Percentiles rank a stretch among this genome's conserved stretches.
Evolutionary conservation across 768 basidiomycete genomes (phyloP).

Genomic region (Boletus reticulatus): DNA sequence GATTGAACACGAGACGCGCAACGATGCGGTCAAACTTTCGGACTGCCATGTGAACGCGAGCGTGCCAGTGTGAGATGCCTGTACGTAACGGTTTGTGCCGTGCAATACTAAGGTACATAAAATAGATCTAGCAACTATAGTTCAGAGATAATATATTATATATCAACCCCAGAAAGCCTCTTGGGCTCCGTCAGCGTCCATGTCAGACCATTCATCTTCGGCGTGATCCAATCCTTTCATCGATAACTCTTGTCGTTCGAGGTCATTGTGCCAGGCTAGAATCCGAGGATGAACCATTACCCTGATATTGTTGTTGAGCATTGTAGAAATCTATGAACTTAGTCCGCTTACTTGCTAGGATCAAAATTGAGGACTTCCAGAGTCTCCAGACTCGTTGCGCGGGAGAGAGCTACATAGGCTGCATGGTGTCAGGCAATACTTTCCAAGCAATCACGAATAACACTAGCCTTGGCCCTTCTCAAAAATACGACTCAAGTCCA

Average conservation of each 20-base stretch:
- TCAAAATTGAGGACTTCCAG: conserved; percentile 68
- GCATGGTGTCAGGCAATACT: not conserved
- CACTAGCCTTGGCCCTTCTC: conserved; percentile 72
- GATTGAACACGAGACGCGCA: no score
- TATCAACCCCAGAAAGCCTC: conserved; percentile 29
- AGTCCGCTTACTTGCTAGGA: conserved; percentile 46
- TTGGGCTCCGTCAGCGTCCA: conserved; percentile 38
- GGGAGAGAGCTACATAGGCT: conserved; percentile 74
- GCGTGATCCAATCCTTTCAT: conserved; percentile 12
- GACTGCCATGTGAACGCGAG: not conserved
- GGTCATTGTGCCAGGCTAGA: conserved; percentile 49
- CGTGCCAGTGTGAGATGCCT: not conserved
- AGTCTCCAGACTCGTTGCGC: conserved; percentile 63
- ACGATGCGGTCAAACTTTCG: not conserved
- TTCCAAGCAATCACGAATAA: not conserved
- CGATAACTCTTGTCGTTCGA: conserved; percentile 17
- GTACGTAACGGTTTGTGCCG: not conserved
- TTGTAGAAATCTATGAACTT: not conserved
- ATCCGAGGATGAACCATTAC: conserved; percentile 66
- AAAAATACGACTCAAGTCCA: conserved; percentile 73
- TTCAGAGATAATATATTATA: no score
- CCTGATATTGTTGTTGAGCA: conserved; percentile 33
- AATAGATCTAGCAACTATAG: no score
- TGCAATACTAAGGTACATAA: no score
- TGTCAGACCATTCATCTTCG: conserved; percentile 21